Percentiles rank a stretch among this genome's conserved stretches.
These are phyloP conservation scores for Metarhizium brunneum DNA, from an alignment of 2,329 filamentous ascomycete genomes.

Conservation along the genomic window DNA sequence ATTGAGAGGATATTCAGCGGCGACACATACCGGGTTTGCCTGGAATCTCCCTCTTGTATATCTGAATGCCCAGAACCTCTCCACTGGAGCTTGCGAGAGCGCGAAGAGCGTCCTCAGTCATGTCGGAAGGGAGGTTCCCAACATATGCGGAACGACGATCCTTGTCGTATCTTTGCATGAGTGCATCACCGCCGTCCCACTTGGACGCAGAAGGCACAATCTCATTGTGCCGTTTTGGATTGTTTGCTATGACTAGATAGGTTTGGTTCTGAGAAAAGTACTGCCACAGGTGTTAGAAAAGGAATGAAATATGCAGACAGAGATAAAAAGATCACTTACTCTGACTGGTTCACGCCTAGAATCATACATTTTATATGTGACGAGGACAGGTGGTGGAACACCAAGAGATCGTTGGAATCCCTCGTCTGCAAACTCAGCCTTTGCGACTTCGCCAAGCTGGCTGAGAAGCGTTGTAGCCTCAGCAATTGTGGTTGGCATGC, in stretches of 20 bases:
- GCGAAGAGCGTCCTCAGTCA: conserved; percentile 26
- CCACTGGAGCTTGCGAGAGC: conserved; percentile 29
- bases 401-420: conserved; percentile 23
- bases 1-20: background rate
- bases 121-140: conserved; percentile 31
- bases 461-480: conserved; percentile 36
- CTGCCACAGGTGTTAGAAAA: background rate
- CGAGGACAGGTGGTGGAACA: conserved; percentile 31
- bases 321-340: conserved; percentile 25
- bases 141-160: conserved; percentile 40
- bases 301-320: background rate
- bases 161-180: conserved; percentile 28
- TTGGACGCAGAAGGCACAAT: conserved; percentile 10
- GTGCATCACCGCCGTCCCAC: conserved; percentile 4
- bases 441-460: conserved; percentile 33
- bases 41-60: conserved; percentile 15
- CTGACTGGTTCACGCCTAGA: conserved; percentile 36
- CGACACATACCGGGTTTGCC: conserved; percentile 2
- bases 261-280: conserved; percentile 6
- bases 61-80: conserved; percentile 20
- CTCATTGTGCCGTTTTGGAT: conserved; percentile 11
- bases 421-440: conserved; percentile 25
- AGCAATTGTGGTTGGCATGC: conserved; percentile 25
- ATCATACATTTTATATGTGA: conserved; percentile 43
- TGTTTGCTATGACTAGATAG: conserved; percentile 18